Conservation (phyloP, 2,329 filamentous ascomycete species). For the Stylonectria norvegica region DNA sequence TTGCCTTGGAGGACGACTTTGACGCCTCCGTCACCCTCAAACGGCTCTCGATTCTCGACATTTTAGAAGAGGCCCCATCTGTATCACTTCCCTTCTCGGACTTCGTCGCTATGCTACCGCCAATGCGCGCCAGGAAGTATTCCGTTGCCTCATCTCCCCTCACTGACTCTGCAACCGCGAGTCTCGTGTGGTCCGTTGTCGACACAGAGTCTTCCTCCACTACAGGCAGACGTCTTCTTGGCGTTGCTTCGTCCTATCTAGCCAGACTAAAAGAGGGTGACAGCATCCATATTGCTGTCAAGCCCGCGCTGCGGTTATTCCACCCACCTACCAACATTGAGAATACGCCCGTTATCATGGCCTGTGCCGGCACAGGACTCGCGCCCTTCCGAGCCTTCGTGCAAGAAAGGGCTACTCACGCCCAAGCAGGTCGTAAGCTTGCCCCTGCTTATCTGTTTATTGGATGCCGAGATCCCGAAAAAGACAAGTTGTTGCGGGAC, state of each 20-base stretch:
- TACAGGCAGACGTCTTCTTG: conserved; percentile 37
- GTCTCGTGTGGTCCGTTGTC: conserved; percentile 63
- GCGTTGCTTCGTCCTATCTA: conserved; percentile 59
- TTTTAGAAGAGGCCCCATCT: conserved; percentile 55
- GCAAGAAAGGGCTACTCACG: conserved; percentile 51
- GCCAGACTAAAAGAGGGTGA: conserved; percentile 40
- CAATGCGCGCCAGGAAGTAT: conserved; percentile 49
- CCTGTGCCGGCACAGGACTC: conserved; percentile 49
- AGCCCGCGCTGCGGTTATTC: conserved; percentile 37
- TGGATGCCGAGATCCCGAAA: conserved; percentile 40
- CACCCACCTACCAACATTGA: conserved; percentile 41
- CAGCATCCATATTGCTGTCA: conserved; percentile 44
- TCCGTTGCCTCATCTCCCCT: conserved; percentile 70
- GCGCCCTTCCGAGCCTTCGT: conserved; percentile 59
- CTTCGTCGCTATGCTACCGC: conserved; percentile 62
- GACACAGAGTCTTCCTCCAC: conserved; percentile 48
- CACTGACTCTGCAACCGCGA: conserved; percentile 49
- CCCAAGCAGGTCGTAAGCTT: conserved; percentile 51
- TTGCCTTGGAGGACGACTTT: conserved; percentile 37
- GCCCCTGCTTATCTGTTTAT: conserved; percentile 54
- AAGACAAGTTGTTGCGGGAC: conserved; percentile 44
- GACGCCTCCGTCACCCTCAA: conserved; percentile 43
- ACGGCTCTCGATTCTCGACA: conserved; percentile 55
- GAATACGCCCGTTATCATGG: conserved; percentile 44
- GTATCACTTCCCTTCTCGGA: conserved; percentile 54